Conservation (phyloP, 2,329 filamentous ascomycete genomes). For the Aspergillus texensis region DNA sequence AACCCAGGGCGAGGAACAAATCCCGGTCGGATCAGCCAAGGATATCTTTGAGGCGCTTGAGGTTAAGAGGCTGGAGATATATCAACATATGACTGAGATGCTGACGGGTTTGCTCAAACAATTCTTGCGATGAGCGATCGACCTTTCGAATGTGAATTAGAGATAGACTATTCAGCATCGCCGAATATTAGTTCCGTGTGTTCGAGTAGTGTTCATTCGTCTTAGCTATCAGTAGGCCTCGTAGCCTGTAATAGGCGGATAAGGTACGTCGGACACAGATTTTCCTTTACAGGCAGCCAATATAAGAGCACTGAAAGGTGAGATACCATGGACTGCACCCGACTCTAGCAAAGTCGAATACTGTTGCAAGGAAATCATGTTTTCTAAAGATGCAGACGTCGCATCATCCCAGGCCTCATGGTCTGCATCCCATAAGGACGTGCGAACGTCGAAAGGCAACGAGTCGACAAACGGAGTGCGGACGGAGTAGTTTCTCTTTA, state of each 20-base stretch:
- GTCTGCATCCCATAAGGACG: slow-evolving; percentile 28
- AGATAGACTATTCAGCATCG: not conserved
- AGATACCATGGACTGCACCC: slow-evolving; percentile 22
- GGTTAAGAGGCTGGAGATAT: slow-evolving; percentile 49
- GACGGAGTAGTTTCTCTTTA: slow-evolving; percentile 27
- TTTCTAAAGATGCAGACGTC: not conserved
- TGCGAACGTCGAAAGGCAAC: slow-evolving; percentile 32
- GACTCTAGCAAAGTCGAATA: slow-evolving; percentile 29
- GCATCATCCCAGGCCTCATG: slow-evolving; percentile 14
- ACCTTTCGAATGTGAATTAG: not conserved
- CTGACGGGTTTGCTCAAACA: slow-evolving; percentile 24
- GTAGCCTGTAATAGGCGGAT: slow-evolving; percentile 16
- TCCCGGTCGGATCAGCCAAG: slow-evolving; percentile 51
- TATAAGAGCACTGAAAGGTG: slow-evolving; percentile 26
- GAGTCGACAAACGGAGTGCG: slow-evolving; percentile 34
- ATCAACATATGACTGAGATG: slow-evolving; percentile 31
- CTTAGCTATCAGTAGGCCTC: not conserved
- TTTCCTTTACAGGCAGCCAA: slow-evolving; percentile 31
- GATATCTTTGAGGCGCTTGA: slow-evolving; percentile 51
- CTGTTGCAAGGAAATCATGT: slow-evolving; percentile 31
- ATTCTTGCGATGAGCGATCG: slow-evolving; percentile 20
- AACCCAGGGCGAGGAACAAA: slow-evolving; percentile 53
- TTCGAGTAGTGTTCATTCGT: not conserved
- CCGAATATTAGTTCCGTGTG: not conserved
- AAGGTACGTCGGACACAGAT: slow-evolving; percentile 14